Conservation (phyloP, 1,284 basidiomycete genomes). For the Tranzscheliella williamsii region DNA sequence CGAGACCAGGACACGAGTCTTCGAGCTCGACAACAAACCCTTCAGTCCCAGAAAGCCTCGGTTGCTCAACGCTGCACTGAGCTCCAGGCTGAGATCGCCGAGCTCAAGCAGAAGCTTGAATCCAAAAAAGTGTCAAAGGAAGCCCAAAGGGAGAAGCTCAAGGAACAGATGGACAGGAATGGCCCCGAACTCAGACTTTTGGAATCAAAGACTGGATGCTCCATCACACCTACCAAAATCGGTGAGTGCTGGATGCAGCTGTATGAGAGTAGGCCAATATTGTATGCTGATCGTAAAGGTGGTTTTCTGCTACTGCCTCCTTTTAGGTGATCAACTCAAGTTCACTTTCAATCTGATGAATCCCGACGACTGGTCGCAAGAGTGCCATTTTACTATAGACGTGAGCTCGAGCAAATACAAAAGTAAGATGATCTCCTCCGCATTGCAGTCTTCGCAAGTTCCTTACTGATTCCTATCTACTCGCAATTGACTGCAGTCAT, state of each 20-base stretch:
- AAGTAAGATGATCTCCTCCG: too few relatives aligned
- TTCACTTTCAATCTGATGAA: conserved; percentile 44
- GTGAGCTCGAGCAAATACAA: conserved; percentile 35
- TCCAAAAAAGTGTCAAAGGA: conserved; percentile 38
- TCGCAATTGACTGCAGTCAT: conserved; percentile 4
- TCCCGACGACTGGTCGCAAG: conserved; percentile 37
- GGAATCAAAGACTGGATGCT: conserved; percentile 40
- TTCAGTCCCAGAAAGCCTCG: conserved; percentile 42
- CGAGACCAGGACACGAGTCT: conserved; percentile 42
- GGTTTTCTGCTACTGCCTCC: too few relatives aligned
- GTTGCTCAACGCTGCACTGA: conserved; percentile 40
- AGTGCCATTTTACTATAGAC: conserved; percentile 40
- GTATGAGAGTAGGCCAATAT: too few relatives aligned
- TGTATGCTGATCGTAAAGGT: too few relatives aligned
- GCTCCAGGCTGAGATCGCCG: conserved; percentile 42
- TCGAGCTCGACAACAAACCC: conserved; percentile 35
- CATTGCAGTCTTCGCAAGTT: too few relatives aligned
- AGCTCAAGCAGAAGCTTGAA: conserved; percentile 37
- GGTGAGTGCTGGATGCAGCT: not conserved
- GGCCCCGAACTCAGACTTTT: conserved; percentile 46
- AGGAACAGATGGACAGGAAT: conserved; percentile 42
- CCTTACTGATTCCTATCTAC: too few relatives aligned
- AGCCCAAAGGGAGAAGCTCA: conserved; percentile 26
- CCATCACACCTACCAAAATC: conserved; percentile 33
- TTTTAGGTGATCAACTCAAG: conserved; percentile 32